Base-by-base conservation (phyloP, 768 basidiomycete species). In the Mycena leptocephala region DNA sequence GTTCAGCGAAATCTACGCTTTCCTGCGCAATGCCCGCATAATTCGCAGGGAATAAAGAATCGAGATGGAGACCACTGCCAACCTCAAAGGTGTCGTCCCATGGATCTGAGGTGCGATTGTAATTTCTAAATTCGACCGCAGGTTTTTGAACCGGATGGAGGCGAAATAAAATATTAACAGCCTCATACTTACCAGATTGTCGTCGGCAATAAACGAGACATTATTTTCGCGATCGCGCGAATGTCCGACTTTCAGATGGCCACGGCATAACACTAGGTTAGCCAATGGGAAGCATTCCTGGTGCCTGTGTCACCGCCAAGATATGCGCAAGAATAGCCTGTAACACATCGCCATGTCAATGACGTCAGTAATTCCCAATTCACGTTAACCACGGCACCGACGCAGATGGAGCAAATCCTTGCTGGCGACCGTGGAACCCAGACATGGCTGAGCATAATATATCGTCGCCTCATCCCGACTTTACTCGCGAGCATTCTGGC, bases 391-490 rank as follows among this genome's bases (percentile, higher is more conserved):
- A 56, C 55, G 30, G 55, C 55, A 56, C 55, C 13, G 55, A 56
- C 30, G 55, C 55, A 30, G 32, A 56, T 56, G 55, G 55, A 56
- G 55, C 55, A 56, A 56, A 56, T 56, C 55, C 55, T 56, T 56
- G 55, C 55, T 32, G 55, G 55, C 30, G 30, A 56, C 55, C 55
- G 30, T 56, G 26, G 30, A 26, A 32, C 55, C 16, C 13, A 56
- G 10, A 32, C 28, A 30, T n/a, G 13, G 53, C 53, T 26, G 53
- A 55, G 24, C 53, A 56, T 16, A 56, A 5, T 51, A 24, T 51
- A 51, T 22, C 48, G 22, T 24, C 48, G 22, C 14, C n/a, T 20
- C 48, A 46, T 46, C 43, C 43, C 43, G 16, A 20, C 43, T 46
- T 46, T 46, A 46, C 53, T 55, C 14, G 55, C 28, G 28, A 16